Evolutionary conservation across 768 basidiomycete genomes (phyloP), one percentile per base, ranked within the genome.

Genomic region (Xerocomus brunneocitrinus): DNA sequence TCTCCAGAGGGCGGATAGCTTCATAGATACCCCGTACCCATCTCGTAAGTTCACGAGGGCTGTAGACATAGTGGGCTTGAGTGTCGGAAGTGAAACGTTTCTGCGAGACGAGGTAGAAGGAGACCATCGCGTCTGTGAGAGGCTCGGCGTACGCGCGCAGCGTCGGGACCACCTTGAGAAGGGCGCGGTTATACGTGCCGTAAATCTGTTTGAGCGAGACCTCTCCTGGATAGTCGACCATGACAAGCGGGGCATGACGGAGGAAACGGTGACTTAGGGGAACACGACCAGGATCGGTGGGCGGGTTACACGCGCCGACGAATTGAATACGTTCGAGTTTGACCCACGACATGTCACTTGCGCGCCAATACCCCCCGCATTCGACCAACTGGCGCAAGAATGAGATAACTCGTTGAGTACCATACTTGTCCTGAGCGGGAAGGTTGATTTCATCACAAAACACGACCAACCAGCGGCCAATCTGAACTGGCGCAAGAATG

Each of bases 401-500:
- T 2, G 95, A 98, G 65, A 99, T 98, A 64, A 99, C 97, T 25
- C 92, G 83, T 68, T 99, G 97, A 5, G 97, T 99, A 3, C 97
- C 97, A 64, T 99, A 99, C 72, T 94, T 95, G 77, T 99, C 97
- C 8, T 85, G 79, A 14, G 97, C 93, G 3, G 97, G 97, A 4
- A 99, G 75, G 66, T 99, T 99, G 77, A 99, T 98, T 71, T 99
- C 97, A 68, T 99, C 97, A 69, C 97, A 99, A 75, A 99, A 99
- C n/a, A 99, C 88, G 32, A 99, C 95, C 46, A 99, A 80, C 97
- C 97, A 99, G 43, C 94, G 86, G 27, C 95, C 95, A 57, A 98
- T 93, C 64, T 98, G 94, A 4, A 87, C 73, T 9, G 97, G 97
- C 3, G 97, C 87, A 49, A 99, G 83, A 44, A 98, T 82, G 44